Evolutionary conservation across 2,329 filamentous ascomycete genomes (phyloP).

Genomic region (Zymoseptoria passerinii): DNA sequence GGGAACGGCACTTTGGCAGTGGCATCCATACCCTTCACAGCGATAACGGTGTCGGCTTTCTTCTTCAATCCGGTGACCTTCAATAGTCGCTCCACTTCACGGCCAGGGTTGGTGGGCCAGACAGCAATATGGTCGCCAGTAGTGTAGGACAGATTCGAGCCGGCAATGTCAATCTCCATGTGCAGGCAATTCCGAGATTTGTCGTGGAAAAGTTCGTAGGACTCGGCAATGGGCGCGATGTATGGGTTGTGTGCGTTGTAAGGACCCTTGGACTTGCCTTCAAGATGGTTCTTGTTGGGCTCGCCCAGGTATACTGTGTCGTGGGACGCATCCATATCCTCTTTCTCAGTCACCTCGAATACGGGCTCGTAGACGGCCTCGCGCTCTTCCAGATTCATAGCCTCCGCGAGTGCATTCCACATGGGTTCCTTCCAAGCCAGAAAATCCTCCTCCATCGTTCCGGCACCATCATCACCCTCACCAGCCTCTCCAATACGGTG

Average conservation of each 20-base stretch:
- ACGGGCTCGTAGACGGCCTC: conserved; percentile 93
- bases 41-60: conserved; percentile 75
- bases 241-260: conserved; percentile 84
- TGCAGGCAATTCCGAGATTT: conserved; percentile 93
- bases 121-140: conserved; percentile 96
- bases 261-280: conserved; percentile 73
- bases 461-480: conserved; percentile 93
- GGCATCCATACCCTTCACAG: conserved; percentile 82
- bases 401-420: conserved; percentile 77
- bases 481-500: conserved; percentile 78
- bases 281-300: conserved; percentile 72
- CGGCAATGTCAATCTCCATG: conserved; percentile 85
- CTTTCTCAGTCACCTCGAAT: conserved; percentile 65
- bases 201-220: conserved; percentile 80
- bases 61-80: conserved; percentile 64
- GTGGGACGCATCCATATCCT: conserved; percentile 63
- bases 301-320: conserved; percentile 87
- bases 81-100: conserved; percentile 85
- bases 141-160: conserved; percentile 84
- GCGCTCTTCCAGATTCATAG: conserved; percentile 86
- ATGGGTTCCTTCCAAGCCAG: conserved; percentile 98
- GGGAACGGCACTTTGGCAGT: conserved; percentile 98
- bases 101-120: conserved; percentile 92
- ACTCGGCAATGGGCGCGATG: conserved; percentile 87
- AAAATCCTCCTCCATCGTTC: conserved; percentile 99